phyloP scores from a whole-genome alignment of 805 yeast genomes.

The Pichia cabralensis region DNA sequence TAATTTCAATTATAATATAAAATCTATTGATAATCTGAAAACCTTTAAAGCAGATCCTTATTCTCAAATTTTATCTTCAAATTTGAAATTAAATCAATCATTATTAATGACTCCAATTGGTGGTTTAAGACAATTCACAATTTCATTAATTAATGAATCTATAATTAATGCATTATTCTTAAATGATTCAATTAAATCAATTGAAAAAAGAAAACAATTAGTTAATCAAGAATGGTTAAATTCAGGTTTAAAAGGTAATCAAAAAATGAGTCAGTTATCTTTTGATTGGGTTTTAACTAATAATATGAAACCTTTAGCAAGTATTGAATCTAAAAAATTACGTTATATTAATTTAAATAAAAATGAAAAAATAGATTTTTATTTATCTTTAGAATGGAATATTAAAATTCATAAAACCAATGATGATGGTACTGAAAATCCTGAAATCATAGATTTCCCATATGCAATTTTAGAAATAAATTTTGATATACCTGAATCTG shows the following conservation, averaged over 20 bases:
- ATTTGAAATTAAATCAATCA: conserved; percentile 11
- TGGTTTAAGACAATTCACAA: conserved; percentile 31
- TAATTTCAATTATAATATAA: conserved; percentile 1
- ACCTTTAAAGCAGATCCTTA: conserved; percentile 10
- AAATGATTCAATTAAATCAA: conserved; percentile 1
- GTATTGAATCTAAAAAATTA: conserved; percentile 17
- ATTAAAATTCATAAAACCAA: conserved; percentile 12
- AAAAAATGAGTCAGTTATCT: conserved; percentile 24
- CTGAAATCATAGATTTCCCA: conserved; percentile 27
- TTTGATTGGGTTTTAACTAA: conserved; percentile 25
- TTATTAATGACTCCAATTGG: conserved; percentile 32
- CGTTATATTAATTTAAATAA: conserved; percentile 18
- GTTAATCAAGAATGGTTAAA: conserved; percentile 16
- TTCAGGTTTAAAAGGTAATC: conserved; percentile 19
- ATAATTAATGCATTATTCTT: conserved; percentile 15
- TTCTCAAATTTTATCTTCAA: conserved; percentile 15
- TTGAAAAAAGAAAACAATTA: conserved; percentile 10
- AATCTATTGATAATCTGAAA: not conserved
- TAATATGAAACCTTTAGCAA: conserved; percentile 21
- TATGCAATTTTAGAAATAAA: conserved; percentile 40
- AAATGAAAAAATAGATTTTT: conserved; percentile 19
- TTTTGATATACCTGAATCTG: conserved; percentile 29
- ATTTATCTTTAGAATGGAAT: conserved; percentile 23
- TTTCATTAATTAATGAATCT: conserved; percentile 18
- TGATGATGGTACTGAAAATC: conserved; percentile 5